Conservation (phyloP, 1,284 basidiomycete species). For the Stygiomarasmius scandens region DNA sequence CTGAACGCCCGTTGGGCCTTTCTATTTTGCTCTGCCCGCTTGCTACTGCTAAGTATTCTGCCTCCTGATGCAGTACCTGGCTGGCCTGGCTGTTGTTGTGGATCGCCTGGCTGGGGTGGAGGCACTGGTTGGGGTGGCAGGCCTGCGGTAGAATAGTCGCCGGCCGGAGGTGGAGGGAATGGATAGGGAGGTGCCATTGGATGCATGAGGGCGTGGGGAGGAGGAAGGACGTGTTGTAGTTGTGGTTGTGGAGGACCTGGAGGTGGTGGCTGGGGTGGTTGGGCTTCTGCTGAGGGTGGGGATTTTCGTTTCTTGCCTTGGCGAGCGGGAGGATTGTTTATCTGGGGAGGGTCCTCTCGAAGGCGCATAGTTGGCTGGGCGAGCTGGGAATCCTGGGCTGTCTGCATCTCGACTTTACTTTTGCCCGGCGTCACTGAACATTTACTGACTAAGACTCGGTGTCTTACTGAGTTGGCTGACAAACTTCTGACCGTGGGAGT, state of each 20-base stretch:
- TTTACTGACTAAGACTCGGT: not conserved
- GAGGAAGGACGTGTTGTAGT: slow-evolving; percentile 51
- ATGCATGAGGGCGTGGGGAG: slow-evolving; percentile 52
- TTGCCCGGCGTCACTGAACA: not conserved
- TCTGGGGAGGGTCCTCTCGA: slow-evolving; percentile 54
- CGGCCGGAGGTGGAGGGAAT: slow-evolving; percentile 39
- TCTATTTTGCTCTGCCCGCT: slow-evolving; percentile 84
- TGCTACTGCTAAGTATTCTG: slow-evolving; percentile 70
- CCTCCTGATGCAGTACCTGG: slow-evolving; percentile 36
- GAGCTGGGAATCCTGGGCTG: not conserved
- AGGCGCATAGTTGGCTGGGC: slow-evolving; percentile 58
- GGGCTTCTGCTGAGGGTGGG: slow-evolving; percentile 16
- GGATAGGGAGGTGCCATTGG: slow-evolving; percentile 32
- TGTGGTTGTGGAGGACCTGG: slow-evolving; percentile 26
- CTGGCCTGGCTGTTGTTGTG: slow-evolving; percentile 23
- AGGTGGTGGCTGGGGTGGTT: slow-evolving; percentile 25
- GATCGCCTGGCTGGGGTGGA: slow-evolving; percentile 27
- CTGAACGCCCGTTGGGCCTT: slow-evolving; percentile 85
- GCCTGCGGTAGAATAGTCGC: slow-evolving; percentile 56
- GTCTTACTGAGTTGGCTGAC: slow-evolving; percentile 10
- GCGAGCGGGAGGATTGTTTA: not conserved
- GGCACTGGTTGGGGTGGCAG: slow-evolving; percentile 37
- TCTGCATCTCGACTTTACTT: slow-evolving; percentile 10
- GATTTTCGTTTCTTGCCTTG: not conserved
- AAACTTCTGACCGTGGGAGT: too few relatives aligned